A percentile compares a stretch with the other conserved stretches of the same genome.
phyloP scores from a whole-genome alignment of 2,329 filamentous ascomycete species.

The Botrytis cinerea region DNA sequence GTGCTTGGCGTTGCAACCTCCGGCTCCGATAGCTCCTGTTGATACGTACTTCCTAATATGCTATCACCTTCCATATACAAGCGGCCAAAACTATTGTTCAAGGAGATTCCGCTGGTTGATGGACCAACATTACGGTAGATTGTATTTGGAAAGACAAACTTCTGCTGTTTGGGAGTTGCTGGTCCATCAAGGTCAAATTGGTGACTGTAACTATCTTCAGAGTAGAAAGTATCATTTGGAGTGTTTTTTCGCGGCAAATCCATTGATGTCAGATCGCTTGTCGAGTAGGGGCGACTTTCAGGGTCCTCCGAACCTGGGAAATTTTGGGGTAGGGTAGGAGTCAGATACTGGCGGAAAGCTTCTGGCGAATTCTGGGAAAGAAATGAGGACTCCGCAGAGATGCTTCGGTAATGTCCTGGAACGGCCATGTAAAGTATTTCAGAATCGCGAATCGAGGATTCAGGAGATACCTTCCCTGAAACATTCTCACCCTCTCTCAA shows the following conservation, averaged over 20 bases:
- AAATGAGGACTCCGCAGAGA: neutral
- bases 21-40: neutral
- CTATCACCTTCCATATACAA: conserved; percentile 17
- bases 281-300: conserved; percentile 28
- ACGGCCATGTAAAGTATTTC: conserved; percentile 17
- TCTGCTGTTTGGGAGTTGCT: conserved; percentile 11
- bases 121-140: neutral
- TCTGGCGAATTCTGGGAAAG: neutral
- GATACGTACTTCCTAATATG: neutral
- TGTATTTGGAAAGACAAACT: conserved; percentile 2
- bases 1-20: neutral
- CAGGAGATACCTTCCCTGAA: neutral
- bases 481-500: neutral
- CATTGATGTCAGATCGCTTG: conserved; percentile 28
- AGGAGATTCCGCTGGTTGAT: neutral
- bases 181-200: conserved; percentile 3
- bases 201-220: neutral
- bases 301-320: conserved; percentile 4
- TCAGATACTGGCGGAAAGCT: conserved; percentile 16
- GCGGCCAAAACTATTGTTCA: conserved; percentile 13
- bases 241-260: conserved; percentile 26
- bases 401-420: neutral
- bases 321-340: conserved; percentile 8
- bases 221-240: conserved; percentile 15
- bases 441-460: conserved; percentile 11